These are phyloP conservation scores for Suhomyces choctaworum DNA, from an alignment of 1,139 yeast species.

Conservation along the genomic window DNA sequence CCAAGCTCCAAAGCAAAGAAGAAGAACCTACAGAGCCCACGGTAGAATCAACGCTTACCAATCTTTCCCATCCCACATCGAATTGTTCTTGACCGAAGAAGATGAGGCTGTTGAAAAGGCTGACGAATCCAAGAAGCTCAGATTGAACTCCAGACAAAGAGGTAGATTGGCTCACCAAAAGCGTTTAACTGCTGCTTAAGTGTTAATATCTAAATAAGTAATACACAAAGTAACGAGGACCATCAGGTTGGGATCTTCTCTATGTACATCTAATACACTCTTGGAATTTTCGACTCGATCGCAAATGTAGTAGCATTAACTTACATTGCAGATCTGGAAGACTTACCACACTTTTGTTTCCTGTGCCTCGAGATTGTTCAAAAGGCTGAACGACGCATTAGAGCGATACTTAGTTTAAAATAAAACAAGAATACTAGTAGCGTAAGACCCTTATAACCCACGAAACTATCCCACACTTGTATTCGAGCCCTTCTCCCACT, in stretches of 20 bases:
- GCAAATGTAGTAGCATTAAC: too few relatives aligned
- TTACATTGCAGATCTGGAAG: too few relatives aligned
- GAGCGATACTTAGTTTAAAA: too few relatives aligned
- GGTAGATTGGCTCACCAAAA: constrained; percentile 92
- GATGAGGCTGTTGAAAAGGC: constrained; percentile 95
- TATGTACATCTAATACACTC: constrained; percentile 14
- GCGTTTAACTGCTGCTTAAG: constrained; percentile 45
- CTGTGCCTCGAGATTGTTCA: too few relatives aligned
- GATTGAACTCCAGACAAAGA: constrained; percentile 87
- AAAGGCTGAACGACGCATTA: too few relatives aligned
- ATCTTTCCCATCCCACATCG: constrained; percentile 98
- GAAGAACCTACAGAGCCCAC: constrained; percentile 99
- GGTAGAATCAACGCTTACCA: constrained; percentile 99
- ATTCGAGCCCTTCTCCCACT: too few relatives aligned
- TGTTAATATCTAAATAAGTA: constrained; percentile 14
- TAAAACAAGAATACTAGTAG: too few relatives aligned
- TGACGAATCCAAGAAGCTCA: constrained; percentile 75
- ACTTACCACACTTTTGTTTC: too few relatives aligned
- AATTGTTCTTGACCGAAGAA: constrained; percentile 94
- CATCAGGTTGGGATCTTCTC: constrained; percentile 7
- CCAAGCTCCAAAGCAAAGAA: constrained; percentile 99
- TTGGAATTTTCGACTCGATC: too few relatives aligned
- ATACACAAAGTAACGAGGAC: constrained; percentile 14
- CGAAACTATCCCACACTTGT: too few relatives aligned
- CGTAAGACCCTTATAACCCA: too few relatives aligned